These are phyloP conservation scores for Crithidia acanthocephali DNA, from an alignment of 208 protist species.

Conservation along the genomic window DNA sequence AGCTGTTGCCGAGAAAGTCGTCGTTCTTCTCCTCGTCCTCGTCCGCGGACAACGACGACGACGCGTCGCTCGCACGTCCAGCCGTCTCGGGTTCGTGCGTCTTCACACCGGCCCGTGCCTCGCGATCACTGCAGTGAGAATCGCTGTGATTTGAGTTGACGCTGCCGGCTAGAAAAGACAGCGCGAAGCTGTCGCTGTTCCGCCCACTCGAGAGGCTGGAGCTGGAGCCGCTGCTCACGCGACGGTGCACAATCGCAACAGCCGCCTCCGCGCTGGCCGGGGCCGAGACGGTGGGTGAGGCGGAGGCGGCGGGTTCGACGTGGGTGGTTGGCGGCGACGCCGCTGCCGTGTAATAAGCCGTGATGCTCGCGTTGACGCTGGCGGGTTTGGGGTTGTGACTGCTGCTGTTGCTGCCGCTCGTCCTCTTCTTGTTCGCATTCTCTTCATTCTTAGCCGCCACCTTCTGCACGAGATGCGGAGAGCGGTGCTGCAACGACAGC, in stretches of 20 bases:
- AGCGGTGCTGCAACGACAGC: background rate
- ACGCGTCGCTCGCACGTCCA: background rate
- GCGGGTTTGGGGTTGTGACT: background rate
- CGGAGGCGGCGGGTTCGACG: background rate
- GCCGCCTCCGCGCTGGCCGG: background rate
- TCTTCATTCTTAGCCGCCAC: background rate
- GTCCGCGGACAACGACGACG: background rate
- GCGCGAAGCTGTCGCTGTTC: conserved; percentile 14
- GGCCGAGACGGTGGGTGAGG: background rate
- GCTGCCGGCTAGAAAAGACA: background rate
- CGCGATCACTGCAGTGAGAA: background rate
- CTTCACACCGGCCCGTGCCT: background rate
- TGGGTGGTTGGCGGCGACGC: background rate
- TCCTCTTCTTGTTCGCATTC: background rate
- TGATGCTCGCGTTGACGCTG: conserved; percentile 2
- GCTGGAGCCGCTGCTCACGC: background rate
- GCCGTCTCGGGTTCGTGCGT: background rate
- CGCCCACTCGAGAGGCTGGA: background rate
- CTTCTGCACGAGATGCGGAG: background rate
- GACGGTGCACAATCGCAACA: background rate
- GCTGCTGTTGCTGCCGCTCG: background rate
- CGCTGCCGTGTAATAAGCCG: conserved; percentile 1
- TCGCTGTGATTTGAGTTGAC: background rate
- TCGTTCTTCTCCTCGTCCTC: background rate
- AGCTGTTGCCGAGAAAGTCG: background rate